Evolutionary conservation across 2,329 filamentous ascomycete genomes (phyloP), one percentile per base, ranked within the genome.

Genomic region (Monosporascus sp.): DNA sequence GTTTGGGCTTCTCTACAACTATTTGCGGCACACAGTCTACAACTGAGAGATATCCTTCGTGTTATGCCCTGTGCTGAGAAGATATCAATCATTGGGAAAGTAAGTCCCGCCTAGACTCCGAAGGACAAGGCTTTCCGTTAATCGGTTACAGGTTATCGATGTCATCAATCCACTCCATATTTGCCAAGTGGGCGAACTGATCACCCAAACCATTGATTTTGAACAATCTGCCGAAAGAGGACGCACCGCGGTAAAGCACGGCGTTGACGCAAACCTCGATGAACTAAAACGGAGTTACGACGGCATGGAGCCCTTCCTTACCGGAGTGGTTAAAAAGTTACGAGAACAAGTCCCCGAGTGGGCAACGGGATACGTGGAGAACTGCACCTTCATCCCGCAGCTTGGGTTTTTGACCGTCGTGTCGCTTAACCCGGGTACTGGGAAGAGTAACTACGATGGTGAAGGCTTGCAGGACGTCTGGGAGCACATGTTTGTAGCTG

Each of bases 381-480:
- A 92, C 51, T 95, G 95, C 57, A 87, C 94, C 18, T 96, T 94
- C 67, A 88, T 96, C 56, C 93, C 92, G 0, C 91, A 96, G 63
- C 82, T 97, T 38, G 94, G 94, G 0, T 99, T 97, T 65, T 80
- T 97, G 38, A 88, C 91, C 2, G 84, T 87, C 0, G 84, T 96
- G 17, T 79, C 80, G 2, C 69, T 85, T 3, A 81, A 90, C 59
- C 72, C 76, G 15, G 67, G 74, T 1, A 83, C 79, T 2, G 82
- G 83, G 0, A 72, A 77, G 47, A 80, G 82, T 0, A 73, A 81
- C 11, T 92, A 86, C 59, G 78, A 83, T 59, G 89, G 89, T 1
- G 74, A 80, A 53, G 75, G 77, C 0, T 66, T 74, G 3, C 65
- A 73, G 17, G 84, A 84, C 52, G 70, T 71, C 0, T 99, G 93